A percentile compares a stretch with the other conserved stretches of the same genome.
These are phyloP conservation scores for Monosporascus sp. DNA, from an alignment of 2,329 filamentous ascomycete species.

Conservation along the genomic window DNA sequence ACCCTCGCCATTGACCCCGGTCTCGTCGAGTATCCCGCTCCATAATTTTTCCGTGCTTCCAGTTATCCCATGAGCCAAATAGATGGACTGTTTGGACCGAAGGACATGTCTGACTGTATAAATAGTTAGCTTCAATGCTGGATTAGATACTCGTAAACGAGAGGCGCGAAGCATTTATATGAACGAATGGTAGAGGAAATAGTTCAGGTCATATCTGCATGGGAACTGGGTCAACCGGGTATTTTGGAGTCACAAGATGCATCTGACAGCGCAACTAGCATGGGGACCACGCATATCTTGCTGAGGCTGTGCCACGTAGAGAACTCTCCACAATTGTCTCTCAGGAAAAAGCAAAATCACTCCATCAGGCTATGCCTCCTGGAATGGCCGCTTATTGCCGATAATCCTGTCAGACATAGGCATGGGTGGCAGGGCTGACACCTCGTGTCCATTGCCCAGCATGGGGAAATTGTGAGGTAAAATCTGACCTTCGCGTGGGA, in stretches of 20 bases:
- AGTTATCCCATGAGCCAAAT: constrained; percentile 95
- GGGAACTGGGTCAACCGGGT: constrained; percentile 4
- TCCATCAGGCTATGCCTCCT: constrained; percentile 7
- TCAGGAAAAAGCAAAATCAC: constrained; percentile 13
- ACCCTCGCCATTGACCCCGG: constrained; percentile 76
- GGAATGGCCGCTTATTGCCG: constrained; percentile 8
- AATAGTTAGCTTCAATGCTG: constrained; percentile 20
- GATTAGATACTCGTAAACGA: constrained; percentile 9
- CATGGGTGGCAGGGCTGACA: constrained; percentile 19
- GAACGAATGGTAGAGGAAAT: constrained; percentile 7
- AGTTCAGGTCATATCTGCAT: constrained; percentile 10
- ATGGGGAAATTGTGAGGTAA: constrained; percentile 12
- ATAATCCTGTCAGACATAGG: constrained; percentile 9
- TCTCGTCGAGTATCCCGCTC: constrained; percentile 72
- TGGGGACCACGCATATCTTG: constrained; percentile 13
- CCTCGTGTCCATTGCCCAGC: constrained; percentile 6
- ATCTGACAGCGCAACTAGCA: constrained; percentile 16
- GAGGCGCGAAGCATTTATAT: constrained; percentile 6
- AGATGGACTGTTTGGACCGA: constrained; percentile 68
- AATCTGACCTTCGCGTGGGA: constrained; percentile 25
- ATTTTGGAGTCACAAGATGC: constrained; percentile 9
- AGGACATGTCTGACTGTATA: constrained; percentile 51
- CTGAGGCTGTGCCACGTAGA: constrained; percentile 4
- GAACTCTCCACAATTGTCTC: constrained; percentile 11
- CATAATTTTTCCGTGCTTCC: constrained; percentile 72